Conservation (phyloP, 768 basidiomycete species). For the Suillus bovinus region DNA sequence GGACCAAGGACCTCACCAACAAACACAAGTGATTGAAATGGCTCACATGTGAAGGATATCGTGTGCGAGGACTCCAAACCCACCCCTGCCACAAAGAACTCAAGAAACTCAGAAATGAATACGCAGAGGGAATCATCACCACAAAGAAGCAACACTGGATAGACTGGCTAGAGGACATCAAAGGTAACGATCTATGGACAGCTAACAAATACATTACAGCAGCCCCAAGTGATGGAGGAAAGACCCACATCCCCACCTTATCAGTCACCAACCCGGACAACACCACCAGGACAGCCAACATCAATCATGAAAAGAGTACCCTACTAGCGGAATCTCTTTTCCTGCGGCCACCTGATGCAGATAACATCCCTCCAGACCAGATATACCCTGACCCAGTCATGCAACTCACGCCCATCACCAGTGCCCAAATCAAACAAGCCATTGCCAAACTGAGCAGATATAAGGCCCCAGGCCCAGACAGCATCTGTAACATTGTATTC, state of each 20-base stretch:
- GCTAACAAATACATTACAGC: slow-evolving; percentile 11
- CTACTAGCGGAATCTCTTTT: not conserved
- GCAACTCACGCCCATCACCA: slow-evolving; percentile 10
- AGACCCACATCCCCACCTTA: slow-evolving; percentile 10
- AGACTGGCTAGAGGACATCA: slow-evolving; percentile 24
- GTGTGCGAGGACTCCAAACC: too few relatives aligned
- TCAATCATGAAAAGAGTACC: slow-evolving; percentile 23
- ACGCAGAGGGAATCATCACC: slow-evolving; percentile 13
- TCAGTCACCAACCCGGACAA: not conserved
- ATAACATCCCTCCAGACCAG: not conserved
- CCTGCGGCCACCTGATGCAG: too few relatives aligned
- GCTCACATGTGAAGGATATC: slow-evolving; percentile 11
- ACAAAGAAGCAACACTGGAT: slow-evolving; percentile 24
- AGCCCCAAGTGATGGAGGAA: not conserved
- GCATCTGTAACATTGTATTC: too few relatives aligned
- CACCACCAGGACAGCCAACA: not conserved
- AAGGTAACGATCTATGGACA: slow-evolving; percentile 20
- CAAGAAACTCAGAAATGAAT: slow-evolving; percentile 13
- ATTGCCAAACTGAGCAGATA: slow-evolving; percentile 11
- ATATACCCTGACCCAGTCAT: slow-evolving; percentile 7
- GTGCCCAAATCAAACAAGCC: slow-evolving; percentile 10
- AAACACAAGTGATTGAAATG: slow-evolving; percentile 14
- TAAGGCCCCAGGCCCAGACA: not conserved
- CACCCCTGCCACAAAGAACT: slow-evolving; percentile 24
- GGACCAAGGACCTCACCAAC: slow-evolving; percentile 29